A percentile compares a stretch with the other conserved stretches of the same genome.
Conservation (phyloP, 148 eudicot species). For the Arbutus unedo region DNA sequence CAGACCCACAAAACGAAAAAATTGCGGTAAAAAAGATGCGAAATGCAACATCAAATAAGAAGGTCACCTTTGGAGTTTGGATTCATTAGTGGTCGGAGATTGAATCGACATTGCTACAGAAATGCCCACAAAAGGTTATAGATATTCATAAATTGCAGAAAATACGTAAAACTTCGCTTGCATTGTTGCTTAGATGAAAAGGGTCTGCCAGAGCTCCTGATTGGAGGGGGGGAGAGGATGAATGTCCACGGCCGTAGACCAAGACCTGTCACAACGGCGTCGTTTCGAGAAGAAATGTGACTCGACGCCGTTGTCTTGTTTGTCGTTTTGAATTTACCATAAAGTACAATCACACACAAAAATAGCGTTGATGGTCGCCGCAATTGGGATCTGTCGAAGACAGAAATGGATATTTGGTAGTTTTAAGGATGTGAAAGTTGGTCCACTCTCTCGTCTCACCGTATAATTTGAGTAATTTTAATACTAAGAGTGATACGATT, state of each 20-base stretch:
- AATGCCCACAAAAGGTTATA: neutral
- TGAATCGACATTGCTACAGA: neutral
- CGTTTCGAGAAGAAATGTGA: neutral
- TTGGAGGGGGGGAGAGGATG: neutral
- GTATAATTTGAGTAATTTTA: too few species aligned
- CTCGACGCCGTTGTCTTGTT: neutral
- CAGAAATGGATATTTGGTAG: too few species aligned
- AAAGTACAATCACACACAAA: too few species aligned
- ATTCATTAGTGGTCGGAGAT: neutral
- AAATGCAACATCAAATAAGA: neutral
- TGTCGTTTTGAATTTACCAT: neutral
- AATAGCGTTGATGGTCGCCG: too few species aligned
- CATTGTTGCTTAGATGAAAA: neutral
- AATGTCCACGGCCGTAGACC: too few species aligned
- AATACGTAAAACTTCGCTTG: neutral
- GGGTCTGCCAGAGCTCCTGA: neutral
- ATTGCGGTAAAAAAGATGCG: neutral
- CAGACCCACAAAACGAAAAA: neutral
- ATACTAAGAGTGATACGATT: too few species aligned
- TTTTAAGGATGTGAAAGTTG: too few species aligned
- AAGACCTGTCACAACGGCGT: neutral
- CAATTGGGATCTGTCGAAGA: neutral
- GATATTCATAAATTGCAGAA: neutral
- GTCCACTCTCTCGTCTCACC: too few species aligned
- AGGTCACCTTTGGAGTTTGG: neutral